Percentiles rank a stretch among this genome's conserved stretches.
Evolutionary conservation across 805 yeast genomes (phyloP).

Genomic region (Tetrapisispora nanseiensis): DNA sequence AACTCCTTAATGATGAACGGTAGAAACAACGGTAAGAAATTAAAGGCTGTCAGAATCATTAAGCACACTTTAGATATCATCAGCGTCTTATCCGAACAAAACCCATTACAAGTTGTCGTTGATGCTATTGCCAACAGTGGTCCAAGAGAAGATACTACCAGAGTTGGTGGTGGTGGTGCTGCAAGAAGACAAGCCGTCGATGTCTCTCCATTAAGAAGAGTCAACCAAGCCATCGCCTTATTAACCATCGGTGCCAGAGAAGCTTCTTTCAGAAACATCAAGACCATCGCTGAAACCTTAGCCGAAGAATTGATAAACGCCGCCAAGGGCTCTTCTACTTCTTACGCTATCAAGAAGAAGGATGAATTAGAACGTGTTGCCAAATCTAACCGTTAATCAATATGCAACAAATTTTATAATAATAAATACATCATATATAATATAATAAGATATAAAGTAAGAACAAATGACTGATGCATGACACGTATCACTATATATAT

Average conservation of each 20-base stretch:
- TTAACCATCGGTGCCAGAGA: constrained; percentile 99
- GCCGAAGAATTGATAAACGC: constrained; percentile 99
- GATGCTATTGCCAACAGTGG: constrained; percentile 99
- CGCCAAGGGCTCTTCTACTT: constrained; percentile 99
- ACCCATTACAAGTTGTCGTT: constrained; percentile 98
- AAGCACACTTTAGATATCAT: constrained; percentile 98
- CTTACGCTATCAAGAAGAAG: constrained; percentile 99
- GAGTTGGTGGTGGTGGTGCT: constrained; percentile 99
- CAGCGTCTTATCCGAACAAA: constrained; percentile 93
- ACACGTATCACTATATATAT: too few species aligned
- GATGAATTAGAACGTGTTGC: constrained; percentile 99
- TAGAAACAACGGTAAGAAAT: constrained; percentile 99
- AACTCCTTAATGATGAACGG: constrained; percentile 99
- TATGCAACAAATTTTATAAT: neutral
- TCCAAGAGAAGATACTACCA: constrained; percentile 99
- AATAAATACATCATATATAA: neutral
- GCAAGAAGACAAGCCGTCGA: constrained; percentile 99
- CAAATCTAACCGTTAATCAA: constrained; percentile 96
- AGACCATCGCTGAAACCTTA: constrained; percentile 99
- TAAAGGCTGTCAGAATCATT: constrained; percentile 99
- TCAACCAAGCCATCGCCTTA: constrained; percentile 97
- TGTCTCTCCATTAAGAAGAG: constrained; percentile 99
- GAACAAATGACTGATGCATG: neutral
- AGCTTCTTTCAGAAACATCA: constrained; percentile 99
- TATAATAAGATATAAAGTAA: constrained; percentile 1